Conservation (phyloP, 345 rosid species). For the Odontarrhena argentea region DNA sequence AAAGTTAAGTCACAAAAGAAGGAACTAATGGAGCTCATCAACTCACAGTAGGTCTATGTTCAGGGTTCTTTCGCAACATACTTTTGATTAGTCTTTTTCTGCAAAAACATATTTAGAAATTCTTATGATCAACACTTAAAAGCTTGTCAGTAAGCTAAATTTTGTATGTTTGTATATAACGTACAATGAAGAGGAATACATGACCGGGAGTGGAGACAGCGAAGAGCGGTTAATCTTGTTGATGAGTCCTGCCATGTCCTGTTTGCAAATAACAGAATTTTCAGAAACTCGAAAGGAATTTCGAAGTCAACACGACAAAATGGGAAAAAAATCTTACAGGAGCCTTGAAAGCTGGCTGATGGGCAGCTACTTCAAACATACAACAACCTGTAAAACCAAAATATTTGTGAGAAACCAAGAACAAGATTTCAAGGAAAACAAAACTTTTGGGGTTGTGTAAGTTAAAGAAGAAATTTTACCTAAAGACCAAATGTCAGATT, state of each 20-base stretch:
- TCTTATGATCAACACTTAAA: constrained; percentile 14
- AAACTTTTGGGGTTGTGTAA: not conserved
- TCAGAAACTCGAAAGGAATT: not conserved
- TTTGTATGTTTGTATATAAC: constrained; percentile 28
- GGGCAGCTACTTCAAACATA: constrained; percentile 97
- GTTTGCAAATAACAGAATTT: constrained; percentile 26
- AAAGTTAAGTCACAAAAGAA: not conserved
- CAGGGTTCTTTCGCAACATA: constrained; percentile 85
- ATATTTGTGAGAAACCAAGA: constrained; percentile 35
- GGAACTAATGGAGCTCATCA: constrained; percentile 19
- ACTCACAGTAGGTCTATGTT: constrained; percentile 83
- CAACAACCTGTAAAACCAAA: constrained; percentile 74
- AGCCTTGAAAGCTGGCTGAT: constrained; percentile 95
- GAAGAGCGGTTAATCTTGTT: constrained; percentile 92
- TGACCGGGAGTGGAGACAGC: constrained; percentile 90
- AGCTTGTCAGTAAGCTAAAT: constrained; percentile 4
- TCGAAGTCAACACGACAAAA: not conserved
- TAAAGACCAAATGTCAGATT: constrained; percentile 97
- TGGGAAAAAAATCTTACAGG: constrained; percentile 57
- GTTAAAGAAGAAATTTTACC: constrained; percentile 44
- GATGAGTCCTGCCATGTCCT: constrained; percentile 94
- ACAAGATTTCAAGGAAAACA: not conserved
- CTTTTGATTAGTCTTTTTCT: constrained; percentile 92
- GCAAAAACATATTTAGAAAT: constrained; percentile 24
- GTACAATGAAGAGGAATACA: constrained; percentile 87